phyloP scores from a whole-genome alignment of 257 asterid species.

The Voacanga thouarsii region DNA sequence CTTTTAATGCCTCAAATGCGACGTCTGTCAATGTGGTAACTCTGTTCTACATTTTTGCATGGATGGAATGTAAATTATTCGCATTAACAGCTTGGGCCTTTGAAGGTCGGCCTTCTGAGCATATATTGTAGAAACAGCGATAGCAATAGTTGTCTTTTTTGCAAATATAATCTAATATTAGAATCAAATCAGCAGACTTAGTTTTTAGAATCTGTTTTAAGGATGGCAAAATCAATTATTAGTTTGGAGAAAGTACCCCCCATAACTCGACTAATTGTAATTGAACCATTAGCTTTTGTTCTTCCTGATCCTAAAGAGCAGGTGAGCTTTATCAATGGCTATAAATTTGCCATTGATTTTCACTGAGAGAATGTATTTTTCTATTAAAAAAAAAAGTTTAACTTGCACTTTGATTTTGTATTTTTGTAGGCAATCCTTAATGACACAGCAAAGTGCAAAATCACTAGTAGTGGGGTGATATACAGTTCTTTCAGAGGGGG shows the following conservation, averaged over 20 bases:
- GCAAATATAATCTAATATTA: no score
- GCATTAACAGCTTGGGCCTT: not conserved
- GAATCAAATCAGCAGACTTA: no score
- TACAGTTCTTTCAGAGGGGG: slow-evolving; percentile 53
- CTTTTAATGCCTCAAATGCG: not conserved
- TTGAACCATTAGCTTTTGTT: slow-evolving; percentile 85
- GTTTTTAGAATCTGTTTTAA: no score
- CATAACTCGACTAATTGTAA: slow-evolving; percentile 44
- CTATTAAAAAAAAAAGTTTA: slow-evolving; percentile 15
- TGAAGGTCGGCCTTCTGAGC: not conserved
- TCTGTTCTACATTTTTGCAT: not conserved
- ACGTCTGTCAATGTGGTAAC: not conserved
- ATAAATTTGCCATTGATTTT: not conserved
- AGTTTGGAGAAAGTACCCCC: slow-evolving; percentile 73
- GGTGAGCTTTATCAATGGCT: no score
- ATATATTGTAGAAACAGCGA: no score
- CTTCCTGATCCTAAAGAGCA: slow-evolving; percentile 74
- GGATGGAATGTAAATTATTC: not conserved
- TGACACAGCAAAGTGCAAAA: slow-evolving; percentile 71
- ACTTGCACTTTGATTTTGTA: slow-evolving; percentile 8
- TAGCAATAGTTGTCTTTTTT: no score
- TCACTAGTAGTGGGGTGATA: slow-evolving; percentile 66
- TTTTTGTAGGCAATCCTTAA: slow-evolving; percentile 54
- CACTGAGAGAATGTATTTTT: not conserved
- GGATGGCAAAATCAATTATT: no score